A percentile compares a stretch with the other conserved stretches of the same genome.
Conservation (phyloP, 129 eudicot species). For the Pittosporum tobira region DNA sequence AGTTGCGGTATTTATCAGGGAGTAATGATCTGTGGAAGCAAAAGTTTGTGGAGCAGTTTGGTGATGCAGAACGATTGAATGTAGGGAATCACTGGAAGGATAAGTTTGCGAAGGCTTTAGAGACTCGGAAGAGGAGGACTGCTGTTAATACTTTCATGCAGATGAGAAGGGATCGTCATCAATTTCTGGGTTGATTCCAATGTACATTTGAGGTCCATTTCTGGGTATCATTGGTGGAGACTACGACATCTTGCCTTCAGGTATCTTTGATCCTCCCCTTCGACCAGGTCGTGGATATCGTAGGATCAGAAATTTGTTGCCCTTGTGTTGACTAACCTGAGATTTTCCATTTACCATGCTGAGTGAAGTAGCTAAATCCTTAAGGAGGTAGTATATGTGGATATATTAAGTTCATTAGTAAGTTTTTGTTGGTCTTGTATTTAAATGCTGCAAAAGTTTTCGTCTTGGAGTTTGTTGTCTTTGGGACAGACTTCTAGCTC, state of each 20-base stretch:
- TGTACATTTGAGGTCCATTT: conserved; percentile 1
- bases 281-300: neutral
- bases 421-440: neutral
- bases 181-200: conserved; percentile 11
- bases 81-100: conserved; percentile 38
- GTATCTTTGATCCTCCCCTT: neutral
- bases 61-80: conserved; percentile 16
- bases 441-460: neutral
- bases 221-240: conserved; percentile 47
- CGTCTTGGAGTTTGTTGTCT: neutral
- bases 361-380: neutral
- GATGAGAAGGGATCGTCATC: conserved; percentile 25
- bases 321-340: conserved; percentile 18
- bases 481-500: neutral
- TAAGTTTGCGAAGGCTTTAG: conserved; percentile 38
- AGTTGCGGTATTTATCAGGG: conserved; percentile 44
- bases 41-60: conserved; percentile 50
- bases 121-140: conserved; percentile 29
- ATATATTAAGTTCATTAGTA: neutral
- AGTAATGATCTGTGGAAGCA: conserved; percentile 55
- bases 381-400: neutral
- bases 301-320: conserved; percentile 17
- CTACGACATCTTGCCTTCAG: conserved; percentile 23
- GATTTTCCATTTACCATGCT: neutral
- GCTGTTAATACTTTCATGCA: conserved; percentile 3